phyloP scores from a whole-genome alignment of 2,329 filamentous ascomycete genomes.

The Sclerotinia spermophila region DNA sequence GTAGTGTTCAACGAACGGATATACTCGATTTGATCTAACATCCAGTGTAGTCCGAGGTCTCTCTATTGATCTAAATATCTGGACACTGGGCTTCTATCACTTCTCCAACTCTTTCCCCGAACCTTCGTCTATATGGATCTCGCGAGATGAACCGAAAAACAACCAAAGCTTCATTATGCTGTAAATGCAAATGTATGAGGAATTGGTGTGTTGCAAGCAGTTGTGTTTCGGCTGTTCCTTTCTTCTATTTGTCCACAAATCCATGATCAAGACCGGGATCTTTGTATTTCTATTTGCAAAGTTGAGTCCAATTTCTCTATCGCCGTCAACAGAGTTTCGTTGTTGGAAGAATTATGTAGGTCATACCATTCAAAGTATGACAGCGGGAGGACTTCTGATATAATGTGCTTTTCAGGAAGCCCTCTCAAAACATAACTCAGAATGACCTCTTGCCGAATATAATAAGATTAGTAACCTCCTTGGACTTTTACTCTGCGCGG shows the following conservation, averaged over 20 bases:
- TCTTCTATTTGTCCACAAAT: neutral
- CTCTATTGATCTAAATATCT: neutral
- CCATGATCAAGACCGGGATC: fast-evolving
- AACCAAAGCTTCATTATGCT: neutral
- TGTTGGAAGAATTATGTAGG: neutral
- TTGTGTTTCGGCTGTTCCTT: neutral
- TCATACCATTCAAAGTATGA: neutral
- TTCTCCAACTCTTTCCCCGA: neutral
- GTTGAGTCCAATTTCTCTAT: fast-evolving
- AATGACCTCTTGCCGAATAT: neutral
- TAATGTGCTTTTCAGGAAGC: neutral
- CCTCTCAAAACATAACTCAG: neutral
- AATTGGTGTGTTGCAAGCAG: neutral
- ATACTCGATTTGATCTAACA: too few relatives aligned
- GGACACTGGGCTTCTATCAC: neutral
- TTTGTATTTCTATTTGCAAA: neutral
- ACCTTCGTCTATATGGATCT: neutral
- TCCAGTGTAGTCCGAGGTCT: too few relatives aligned
- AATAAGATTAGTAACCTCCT: neutral
- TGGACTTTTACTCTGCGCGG: fast-evolving
- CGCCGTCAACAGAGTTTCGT: neutral
- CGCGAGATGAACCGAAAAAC: neutral
- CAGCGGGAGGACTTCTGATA: fast-evolving
- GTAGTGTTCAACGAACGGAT: too few relatives aligned
- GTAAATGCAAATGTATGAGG: neutral